Percentiles rank a stretch among this genome's conserved stretches.
phyloP scores from a whole-genome alignment of 2,329 filamentous ascomycete genomes.

The Orbilia quercus region DNA sequence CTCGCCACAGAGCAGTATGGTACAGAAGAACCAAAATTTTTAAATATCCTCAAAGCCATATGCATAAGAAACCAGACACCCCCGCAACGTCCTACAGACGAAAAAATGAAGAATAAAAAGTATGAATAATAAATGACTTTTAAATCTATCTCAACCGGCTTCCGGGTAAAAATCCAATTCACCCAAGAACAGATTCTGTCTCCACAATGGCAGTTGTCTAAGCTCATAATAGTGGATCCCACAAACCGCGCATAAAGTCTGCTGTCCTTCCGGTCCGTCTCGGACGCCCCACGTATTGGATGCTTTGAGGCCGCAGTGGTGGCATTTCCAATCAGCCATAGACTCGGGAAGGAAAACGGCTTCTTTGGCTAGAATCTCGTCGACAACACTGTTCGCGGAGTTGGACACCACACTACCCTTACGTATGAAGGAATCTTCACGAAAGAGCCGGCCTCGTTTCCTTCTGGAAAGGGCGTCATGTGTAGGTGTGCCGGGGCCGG shows the following conservation, averaged over 20 bases:
- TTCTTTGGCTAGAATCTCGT: constrained; percentile 66
- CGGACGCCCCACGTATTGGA: constrained; percentile 93
- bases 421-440: constrained; percentile 79
- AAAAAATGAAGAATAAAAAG: neutral
- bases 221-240: constrained; percentile 37
- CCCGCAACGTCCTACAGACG: too few species aligned
- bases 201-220: constrained; percentile 32
- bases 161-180: constrained; percentile 14
- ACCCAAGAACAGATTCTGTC: constrained; percentile 14
- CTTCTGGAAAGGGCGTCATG: constrained; percentile 64
- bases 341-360: constrained; percentile 75
- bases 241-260: constrained; percentile 42
- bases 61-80: too few species aligned
- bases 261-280: constrained; percentile 80
- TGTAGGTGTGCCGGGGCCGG: constrained; percentile 38
- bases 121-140: neutral
- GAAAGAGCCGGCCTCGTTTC: constrained; percentile 94
- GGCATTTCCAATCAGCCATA: constrained; percentile 88
- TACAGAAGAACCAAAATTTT: too few species aligned
- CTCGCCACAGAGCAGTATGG: too few species aligned
- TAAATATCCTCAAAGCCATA: too few species aligned
- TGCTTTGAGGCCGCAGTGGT: constrained; percentile 87
- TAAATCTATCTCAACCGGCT: neutral
- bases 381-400: constrained; percentile 77
- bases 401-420: constrained; percentile 77